Evolutionary conservation across 2,329 filamentous ascomycete genomes (phyloP).

Genomic region (Diaporthe ilicicola): DNA sequence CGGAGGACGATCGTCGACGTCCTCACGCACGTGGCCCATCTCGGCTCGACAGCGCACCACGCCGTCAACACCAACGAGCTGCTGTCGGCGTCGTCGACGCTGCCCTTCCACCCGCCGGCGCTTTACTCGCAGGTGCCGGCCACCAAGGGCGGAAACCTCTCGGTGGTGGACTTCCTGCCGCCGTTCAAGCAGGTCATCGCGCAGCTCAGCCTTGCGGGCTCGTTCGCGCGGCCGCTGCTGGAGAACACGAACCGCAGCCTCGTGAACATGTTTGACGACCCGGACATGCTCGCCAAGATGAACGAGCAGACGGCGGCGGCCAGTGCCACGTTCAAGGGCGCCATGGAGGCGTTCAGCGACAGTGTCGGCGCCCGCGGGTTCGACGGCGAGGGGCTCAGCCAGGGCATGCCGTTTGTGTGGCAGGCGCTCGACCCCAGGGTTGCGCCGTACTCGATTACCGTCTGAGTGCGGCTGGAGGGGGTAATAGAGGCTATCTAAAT

Average conservation of each 20-base stretch:
- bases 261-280: constrained; percentile 51
- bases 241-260: constrained; percentile 47
- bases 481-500: not conserved
- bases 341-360: constrained; percentile 49
- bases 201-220: constrained; percentile 47
- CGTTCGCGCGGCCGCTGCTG: constrained; percentile 52
- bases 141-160: constrained; percentile 45
- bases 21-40: constrained; percentile 51
- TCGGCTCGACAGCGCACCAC: constrained; percentile 50
- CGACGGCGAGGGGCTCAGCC: constrained; percentile 50
- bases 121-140: constrained; percentile 50
- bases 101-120: constrained; percentile 53
- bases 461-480: constrained; percentile 9
- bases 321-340: constrained; percentile 44
- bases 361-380: constrained; percentile 49
- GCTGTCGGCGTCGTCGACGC: constrained; percentile 44
- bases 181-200: constrained; percentile 42
- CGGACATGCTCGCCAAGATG: constrained; percentile 44
- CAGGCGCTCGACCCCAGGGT: constrained; percentile 36
- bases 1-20: constrained; percentile 47
- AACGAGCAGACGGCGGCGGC: constrained; percentile 44
- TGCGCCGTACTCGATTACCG: constrained; percentile 34
- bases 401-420: constrained; percentile 58
- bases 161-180: constrained; percentile 47
- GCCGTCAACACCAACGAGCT: constrained; percentile 53